Evolutionary conservation across 441 rosid genomes (phyloP), one percentile per base, ranked within the genome.

Genomic region (Aquilaria agallochum): DNA sequence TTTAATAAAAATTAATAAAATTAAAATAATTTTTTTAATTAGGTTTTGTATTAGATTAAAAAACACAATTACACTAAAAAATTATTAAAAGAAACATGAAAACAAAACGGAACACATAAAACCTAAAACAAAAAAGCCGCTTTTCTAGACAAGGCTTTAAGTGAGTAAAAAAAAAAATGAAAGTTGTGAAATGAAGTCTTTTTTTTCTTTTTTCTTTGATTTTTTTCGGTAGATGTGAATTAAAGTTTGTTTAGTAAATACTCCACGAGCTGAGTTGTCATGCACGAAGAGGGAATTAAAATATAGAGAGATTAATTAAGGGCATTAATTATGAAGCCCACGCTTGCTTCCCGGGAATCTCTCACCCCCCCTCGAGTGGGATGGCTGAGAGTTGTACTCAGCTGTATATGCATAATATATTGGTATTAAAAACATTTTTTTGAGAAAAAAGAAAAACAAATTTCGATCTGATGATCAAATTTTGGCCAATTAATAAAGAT

Each of bases 271-370:
- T 88, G 92, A 85, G 91, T 80, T 83, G 92, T 80, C 53, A 40
- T 65, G 87, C 85, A 79, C 82, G 86, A 80, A 85, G 79, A 69
- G 72, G 42, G 20, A 50, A 60, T 52, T 64, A 55, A 31, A 66
- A 60, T 55, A 65, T 75, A 7, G 46, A 44, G 44, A 65, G 32
- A 57, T 74, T 63, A 64, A 66, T 66, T 75, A 57, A 70, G 49
- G 44, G 71, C 73, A 56, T 79, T 76, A 54, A 80, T 80, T 69
- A 83, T 58, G 78, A 79, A 82, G 77, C 86, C 84, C 87, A 82
- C 87, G 90, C 85, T 70, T 64, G 88, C 84, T 65, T 80, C 81
- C 92, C 92, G 85, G 87, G 92, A 88, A 85, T 88, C 95, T 85
- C 85, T 88, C 88, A 58, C 59, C 60, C 27, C 74, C 70, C 71